A percentile compares a stretch with the other conserved stretches of the same genome.
phyloP scores from a whole-genome alignment of 257 asterid species.

The Solanum chilense region DNA sequence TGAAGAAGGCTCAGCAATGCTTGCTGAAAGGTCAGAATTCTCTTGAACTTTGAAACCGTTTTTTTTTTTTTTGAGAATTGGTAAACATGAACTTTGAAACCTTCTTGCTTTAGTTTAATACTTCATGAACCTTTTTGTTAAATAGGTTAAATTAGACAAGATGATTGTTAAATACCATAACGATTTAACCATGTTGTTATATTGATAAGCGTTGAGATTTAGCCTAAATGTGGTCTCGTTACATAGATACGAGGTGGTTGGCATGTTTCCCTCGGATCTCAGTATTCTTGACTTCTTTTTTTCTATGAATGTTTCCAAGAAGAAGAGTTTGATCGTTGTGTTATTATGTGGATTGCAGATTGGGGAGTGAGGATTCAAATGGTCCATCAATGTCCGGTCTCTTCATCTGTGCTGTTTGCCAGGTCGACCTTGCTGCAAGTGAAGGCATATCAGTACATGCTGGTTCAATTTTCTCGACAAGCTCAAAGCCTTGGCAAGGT shows the following conservation, averaged over 20 bases:
- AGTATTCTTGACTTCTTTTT: not conserved
- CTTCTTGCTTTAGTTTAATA: too few species aligned
- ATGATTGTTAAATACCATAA: not conserved
- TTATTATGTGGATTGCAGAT: conserved; percentile 22
- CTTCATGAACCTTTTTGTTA: not conserved
- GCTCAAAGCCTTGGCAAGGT: conserved; percentile 86
- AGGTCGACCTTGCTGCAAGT: conserved; percentile 46
- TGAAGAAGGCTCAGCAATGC: conserved; percentile 86
- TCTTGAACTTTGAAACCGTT: not conserved
- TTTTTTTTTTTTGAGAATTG: too few species aligned
- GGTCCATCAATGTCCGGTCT: conserved; percentile 27
- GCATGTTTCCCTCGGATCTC: not conserved
- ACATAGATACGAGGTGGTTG: not conserved
- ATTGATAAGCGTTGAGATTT: not conserved
- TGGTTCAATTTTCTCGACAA: conserved; percentile 59
- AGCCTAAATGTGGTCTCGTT: not conserved
- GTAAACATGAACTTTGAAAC: not conserved
- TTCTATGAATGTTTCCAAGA: not conserved
- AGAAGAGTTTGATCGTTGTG: not conserved
- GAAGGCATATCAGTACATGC: conserved; percentile 82
- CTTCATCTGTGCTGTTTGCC: conserved; percentile 59
- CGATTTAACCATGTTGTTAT: not conserved
- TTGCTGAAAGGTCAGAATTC: conserved; percentile 42
- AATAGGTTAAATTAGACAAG: not conserved
- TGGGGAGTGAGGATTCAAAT: conserved; percentile 42